Base-by-base conservation (phyloP, 106 monocot species). In the Platanthera zijinensis region DNA sequence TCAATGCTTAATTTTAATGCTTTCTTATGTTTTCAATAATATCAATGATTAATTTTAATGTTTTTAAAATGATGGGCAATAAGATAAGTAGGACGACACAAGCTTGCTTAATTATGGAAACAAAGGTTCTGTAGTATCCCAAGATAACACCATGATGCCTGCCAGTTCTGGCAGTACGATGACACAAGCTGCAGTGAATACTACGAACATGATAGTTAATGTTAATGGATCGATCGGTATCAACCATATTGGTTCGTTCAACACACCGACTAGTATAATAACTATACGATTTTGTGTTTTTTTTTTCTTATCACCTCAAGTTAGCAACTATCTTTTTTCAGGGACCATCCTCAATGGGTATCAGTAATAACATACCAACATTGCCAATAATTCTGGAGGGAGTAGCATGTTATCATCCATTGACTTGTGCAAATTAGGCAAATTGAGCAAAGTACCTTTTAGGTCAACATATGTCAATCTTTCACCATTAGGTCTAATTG, bases 331-430 rank as follows among this genome's bases (percentile, higher is more conserved):
- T 39, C 82, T 25, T 72, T 74, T 1, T 87, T 62, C 73, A 90
- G 87, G 87, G 49, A n/a, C 77, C 48, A 61, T 77, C 66, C 49
- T 82, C 18, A 93, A 84, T 79, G 86, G 89, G 5, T 94, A 89
- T 82, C 83, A 78, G 74, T 86, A 87, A 73, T 25, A 76, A 62
- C 51, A 87, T 51, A 50, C 48, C 64, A 91, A 84, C 75, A 63
- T 86, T 79, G 73, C 83, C 25, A 59, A 89, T 48, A 78, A 83
- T 75, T 80, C 83, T 59, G 79, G 83, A 49, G 80, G 79, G 54
- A 89, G 53, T 52, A 89, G 48, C 80, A 80, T 78, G 5, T 67
- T 88, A 71, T 64, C 86, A 52, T 82, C 89, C 19, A 66, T 77
- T n/a, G n/a, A n/a, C n/a, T n/a, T n/a, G n/a, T n/a, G n/a, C n/a